A percentile compares a stretch with the other conserved stretches of the same genome.
phyloP scores from a whole-genome alignment of 2,329 filamentous ascomycete species.

The Orbilia javanica region DNA sequence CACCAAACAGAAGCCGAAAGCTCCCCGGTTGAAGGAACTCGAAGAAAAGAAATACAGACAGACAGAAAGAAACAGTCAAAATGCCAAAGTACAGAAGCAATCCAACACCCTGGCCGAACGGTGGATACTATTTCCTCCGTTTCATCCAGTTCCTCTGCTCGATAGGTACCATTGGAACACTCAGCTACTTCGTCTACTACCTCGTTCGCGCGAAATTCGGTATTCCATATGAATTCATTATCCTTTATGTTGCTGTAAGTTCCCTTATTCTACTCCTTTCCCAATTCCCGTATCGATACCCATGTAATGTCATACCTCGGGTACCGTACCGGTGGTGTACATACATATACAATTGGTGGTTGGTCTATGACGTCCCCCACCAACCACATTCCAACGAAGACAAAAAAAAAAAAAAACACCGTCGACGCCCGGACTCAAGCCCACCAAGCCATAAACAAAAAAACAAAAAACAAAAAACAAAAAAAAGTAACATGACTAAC shows the following conservation, averaged over 20 bases:
- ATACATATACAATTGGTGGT: too few species aligned
- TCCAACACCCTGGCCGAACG: conserved; percentile 57
- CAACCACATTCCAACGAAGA: background rate
- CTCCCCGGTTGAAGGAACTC: too few species aligned
- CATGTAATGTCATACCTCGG: too few species aligned
- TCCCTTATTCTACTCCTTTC: background rate
- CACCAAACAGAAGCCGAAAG: too few species aligned
- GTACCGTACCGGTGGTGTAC: too few species aligned
- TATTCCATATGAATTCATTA: conserved; percentile 50
- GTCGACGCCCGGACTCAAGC: background rate
- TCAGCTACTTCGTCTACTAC: conserved; percentile 55
- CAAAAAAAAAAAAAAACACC: too few species aligned
- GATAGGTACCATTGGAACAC: conserved; percentile 48
- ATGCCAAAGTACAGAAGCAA: conserved; percentile 54
- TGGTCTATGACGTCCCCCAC: conserved; percentile 2
- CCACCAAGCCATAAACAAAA: too few species aligned
- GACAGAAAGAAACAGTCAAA: background rate
- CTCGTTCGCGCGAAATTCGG: conserved; percentile 45
- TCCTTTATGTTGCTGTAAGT: conserved; percentile 55
- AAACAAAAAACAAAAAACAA: too few species aligned
- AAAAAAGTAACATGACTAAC: background rate
- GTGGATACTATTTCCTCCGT: conserved; percentile 56
- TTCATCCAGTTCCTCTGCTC: conserved; percentile 40
- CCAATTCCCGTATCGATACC: too few species aligned
- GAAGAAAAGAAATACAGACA: background rate